Conservation (phyloP, 2,329 filamentous ascomycete genomes). For the Fusarium bulbicola region DNA sequence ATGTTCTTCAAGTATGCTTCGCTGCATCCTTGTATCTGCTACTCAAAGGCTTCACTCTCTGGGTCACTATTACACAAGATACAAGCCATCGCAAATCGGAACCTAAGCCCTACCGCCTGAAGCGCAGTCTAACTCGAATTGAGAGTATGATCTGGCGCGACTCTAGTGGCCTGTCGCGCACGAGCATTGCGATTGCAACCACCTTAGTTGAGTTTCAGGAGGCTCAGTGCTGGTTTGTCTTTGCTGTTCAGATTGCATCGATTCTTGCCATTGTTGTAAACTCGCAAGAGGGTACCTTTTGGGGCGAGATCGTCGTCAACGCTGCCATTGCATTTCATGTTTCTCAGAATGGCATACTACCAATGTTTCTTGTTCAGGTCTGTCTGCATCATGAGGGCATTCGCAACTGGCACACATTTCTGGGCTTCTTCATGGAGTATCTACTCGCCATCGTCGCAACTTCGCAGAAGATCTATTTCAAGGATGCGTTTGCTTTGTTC, state of each 20-base stretch:
- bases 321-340: slow-evolving; percentile 51
- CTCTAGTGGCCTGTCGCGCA: slow-evolving; percentile 48
- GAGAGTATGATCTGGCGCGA: slow-evolving; percentile 51
- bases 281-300: slow-evolving; percentile 52
- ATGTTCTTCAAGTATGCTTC: slow-evolving; percentile 51
- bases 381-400: slow-evolving; percentile 52
- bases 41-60: slow-evolving; percentile 49
- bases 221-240: slow-evolving; percentile 52
- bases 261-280: slow-evolving; percentile 54
- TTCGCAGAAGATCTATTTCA: slow-evolving; percentile 49
- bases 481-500: slow-evolving; percentile 48
- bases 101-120: slow-evolving; percentile 36
- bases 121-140: slow-evolving; percentile 47
- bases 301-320: slow-evolving; percentile 52
- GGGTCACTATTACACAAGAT: slow-evolving; percentile 46
- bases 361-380: slow-evolving; percentile 51
- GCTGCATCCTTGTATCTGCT: slow-evolving; percentile 46
- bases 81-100: slow-evolving; percentile 29
- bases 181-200: slow-evolving; percentile 51
- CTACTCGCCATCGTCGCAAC: slow-evolving; percentile 50
- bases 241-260: slow-evolving; percentile 52
- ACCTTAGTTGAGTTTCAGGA: slow-evolving; percentile 54
- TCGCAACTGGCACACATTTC: slow-evolving; percentile 52
- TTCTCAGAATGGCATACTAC: slow-evolving; percentile 49
- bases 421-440: slow-evolving; percentile 52